phyloP scores from a whole-genome alignment of 352 stramenopile species.

The Phytophthora tentaculata region DNA sequence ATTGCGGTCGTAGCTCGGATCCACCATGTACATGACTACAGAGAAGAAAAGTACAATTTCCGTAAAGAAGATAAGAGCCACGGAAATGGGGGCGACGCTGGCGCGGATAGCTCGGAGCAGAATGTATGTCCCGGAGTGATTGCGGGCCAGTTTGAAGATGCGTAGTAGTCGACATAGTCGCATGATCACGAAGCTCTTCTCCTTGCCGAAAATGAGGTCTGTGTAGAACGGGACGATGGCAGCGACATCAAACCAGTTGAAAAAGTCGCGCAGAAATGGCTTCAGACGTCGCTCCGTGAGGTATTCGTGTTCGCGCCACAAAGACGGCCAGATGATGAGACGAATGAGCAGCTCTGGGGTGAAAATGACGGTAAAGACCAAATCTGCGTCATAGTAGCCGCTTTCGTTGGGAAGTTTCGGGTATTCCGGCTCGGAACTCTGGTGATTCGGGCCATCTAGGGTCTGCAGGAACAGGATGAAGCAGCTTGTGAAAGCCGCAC shows the following conservation, averaged over 20 bases:
- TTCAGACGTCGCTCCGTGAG: conserved; percentile 66
- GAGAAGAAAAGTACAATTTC: conserved; percentile 86
- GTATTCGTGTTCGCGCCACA: conserved; percentile 79
- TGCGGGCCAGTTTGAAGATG: conserved; percentile 84
- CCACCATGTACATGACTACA: conserved; percentile 82
- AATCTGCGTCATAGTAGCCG: conserved; percentile 66
- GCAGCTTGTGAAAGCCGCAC: conserved; percentile 70
- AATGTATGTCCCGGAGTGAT: conserved; percentile 83
- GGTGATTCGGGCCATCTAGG: conserved; percentile 76
- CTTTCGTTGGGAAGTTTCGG: conserved; percentile 52
- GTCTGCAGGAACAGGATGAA: conserved; percentile 80
- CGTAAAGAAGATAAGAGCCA: conserved; percentile 82
- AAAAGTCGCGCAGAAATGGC: conserved; percentile 73
- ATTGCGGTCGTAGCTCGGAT: conserved; percentile 70
- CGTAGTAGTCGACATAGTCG: conserved; percentile 70
- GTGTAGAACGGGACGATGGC: conserved; percentile 80
- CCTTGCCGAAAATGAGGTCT: conserved; percentile 70
- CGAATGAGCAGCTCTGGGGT: conserved; percentile 72
- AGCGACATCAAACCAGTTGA: conserved; percentile 86
- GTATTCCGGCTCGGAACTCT: conserved; percentile 70
- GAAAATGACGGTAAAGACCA: conserved; percentile 80
- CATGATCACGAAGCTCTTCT: conserved; percentile 80
- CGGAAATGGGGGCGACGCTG: conserved; percentile 78
- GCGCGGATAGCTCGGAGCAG: conserved; percentile 72
- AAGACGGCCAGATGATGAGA: conserved; percentile 73